Evolutionary conservation across 345 rosid genomes (phyloP), one percentile per base, ranked within the genome.

Genomic region (Garcia nutans): DNA sequence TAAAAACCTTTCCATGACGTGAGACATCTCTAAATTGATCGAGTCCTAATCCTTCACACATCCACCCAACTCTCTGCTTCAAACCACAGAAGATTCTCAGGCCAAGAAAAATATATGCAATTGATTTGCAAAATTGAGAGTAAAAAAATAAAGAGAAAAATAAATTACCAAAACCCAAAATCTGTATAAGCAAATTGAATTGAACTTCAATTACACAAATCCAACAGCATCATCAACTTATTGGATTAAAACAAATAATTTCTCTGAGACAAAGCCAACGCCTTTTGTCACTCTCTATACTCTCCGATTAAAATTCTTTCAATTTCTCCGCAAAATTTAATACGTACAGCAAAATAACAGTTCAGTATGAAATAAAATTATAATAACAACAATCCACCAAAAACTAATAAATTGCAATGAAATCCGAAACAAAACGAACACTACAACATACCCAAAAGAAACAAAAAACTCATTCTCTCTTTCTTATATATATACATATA

Each of bases 1-100:
- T 50, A 92, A 74, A 55, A 89, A 55, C 58, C 87, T 86, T 63
- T 77, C 82, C 83, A 87, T 85, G 74, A 67, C 19, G 5, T 49
- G 58, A 28, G 68, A 6, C 60, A 63, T 71, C 65, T 10, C 55
- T 16, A 26, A 31, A 28, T 68, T 61, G 4, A 31, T 45, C 10
- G 8, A 47, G 31, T n/a, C 12, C n/a, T 10, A 24, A 7, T 45
- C 16, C 57, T 33, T 9, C 75, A 65, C 41, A 11, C 73, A 58
- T 68, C 59, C 73, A 76, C 20, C 49, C 65, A 26, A 65, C 4
- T 56, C 65, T 56, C 45, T 57, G 37, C 73, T 6, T 37, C n/a
- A 47, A 49, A 31, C 3, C 10, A 42, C 77, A n/a, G 54, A 54
- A 52, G 5, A 37, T 37, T 37, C 41, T 6, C 19, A 22, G 44